Evolutionary conservation across 148 eudicot species (phyloP).

Genomic region (Nyssa sinensis): DNA sequence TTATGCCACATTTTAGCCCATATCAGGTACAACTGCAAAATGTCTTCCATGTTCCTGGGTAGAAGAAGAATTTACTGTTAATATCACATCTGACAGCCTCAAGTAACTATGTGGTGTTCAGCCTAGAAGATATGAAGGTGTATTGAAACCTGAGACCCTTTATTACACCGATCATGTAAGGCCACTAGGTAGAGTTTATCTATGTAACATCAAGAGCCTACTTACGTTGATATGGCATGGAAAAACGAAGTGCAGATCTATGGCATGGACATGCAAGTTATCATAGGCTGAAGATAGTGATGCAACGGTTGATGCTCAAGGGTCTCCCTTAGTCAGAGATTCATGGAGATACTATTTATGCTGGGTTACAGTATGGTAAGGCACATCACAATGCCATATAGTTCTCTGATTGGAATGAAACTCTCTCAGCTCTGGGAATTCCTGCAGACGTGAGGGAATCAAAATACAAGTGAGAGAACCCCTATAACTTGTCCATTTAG

Average conservation of each 20-base stretch:
- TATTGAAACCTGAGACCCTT: neutral
- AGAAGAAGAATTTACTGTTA: neutral
- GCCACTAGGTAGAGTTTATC: neutral
- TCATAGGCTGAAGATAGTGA: neutral
- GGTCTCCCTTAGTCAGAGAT: neutral
- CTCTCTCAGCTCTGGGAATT: too few species aligned
- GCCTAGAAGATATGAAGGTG: neutral
- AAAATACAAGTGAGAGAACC: neutral
- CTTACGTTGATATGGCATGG: conserved; percentile 4
- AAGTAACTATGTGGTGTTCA: conserved; percentile 8
- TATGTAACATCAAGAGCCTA: neutral
- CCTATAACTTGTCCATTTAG: neutral
- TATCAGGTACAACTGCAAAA: conserved; percentile 1
- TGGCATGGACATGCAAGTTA: conserved; percentile 13
- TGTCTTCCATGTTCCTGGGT: too few species aligned
- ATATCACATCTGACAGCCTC: conserved; percentile 13
- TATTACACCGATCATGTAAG: neutral
- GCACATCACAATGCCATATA: neutral
- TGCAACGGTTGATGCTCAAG: neutral
- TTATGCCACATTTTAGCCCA: neutral
- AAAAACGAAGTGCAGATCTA: conserved; percentile 6
- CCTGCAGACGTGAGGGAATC: too few species aligned
- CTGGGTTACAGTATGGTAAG: conserved; percentile 4
- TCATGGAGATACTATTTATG: neutral
- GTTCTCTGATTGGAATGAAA: too few species aligned